Evolutionary conservation across 176 grass and related monocot species (phyloP), one percentile per base, ranked within the genome.

Genomic region (Cymbopogon citratus): DNA sequence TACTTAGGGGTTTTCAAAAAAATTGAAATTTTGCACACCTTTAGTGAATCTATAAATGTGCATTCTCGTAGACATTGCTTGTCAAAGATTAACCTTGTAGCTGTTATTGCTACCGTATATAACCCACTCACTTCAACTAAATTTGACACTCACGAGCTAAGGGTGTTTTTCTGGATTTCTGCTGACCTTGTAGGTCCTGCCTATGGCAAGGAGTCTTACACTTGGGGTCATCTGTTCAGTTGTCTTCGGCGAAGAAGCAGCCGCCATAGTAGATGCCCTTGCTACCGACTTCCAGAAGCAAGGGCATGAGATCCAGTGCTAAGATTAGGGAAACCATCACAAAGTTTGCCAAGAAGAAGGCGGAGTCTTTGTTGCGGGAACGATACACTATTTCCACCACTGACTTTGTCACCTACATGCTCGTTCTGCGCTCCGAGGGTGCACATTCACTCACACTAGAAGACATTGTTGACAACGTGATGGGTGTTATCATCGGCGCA

Each of bases 341-440:
- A 11, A 67, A 13, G 3, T 68, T 76, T 23, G 62, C 34, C 29
- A 12, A 23, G 1, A 31, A 15, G 52, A 71, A 26, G 75, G 49
- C 76, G 64, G 60, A 41, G 41, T 49, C 54, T 21, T n/a, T 75
- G 0, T 0, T 76, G 56, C 19, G 72, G 29, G 51, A 45, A 63
- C 4, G 45, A 3, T 39, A 28, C 38, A n/a, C 5, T 14, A 34
- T 69, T 52, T 44, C 72, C 6, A 21, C 21, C 16, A 52, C 60
- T 36, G 87, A 90, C n/a, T 85, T 90, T 66, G 78, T 90, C 78
- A 74, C 73, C 33, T 82, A 66, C 69, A 72, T 90, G 65, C 56
- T 85, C 11, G 73, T 4, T 44, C 51, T 90, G 2, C 57, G 73
- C 1, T 67, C 45, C n/a, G 23, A 81, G 36, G 63, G 82, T 59